A percentile compares a stretch with the other conserved stretches of the same genome.
Conservation (phyloP, 2,329 filamentous ascomycete species). For the Fusarium nanum region DNA sequence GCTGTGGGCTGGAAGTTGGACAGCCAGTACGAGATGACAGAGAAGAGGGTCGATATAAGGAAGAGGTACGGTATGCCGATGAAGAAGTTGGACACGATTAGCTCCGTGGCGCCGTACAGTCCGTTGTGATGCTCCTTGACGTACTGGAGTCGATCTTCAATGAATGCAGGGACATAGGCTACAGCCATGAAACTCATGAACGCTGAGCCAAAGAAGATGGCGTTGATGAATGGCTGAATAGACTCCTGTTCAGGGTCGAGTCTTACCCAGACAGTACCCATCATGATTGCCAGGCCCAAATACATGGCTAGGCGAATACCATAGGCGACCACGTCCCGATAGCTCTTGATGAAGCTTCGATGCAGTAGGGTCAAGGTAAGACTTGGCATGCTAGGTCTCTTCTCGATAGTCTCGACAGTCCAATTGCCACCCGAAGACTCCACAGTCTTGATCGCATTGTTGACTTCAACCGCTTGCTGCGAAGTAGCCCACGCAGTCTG, state of each 20-base stretch:
- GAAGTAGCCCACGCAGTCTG: constrained; percentile 46
- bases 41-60: constrained; percentile 80
- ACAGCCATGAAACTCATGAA: constrained; percentile 87
- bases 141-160: constrained; percentile 63
- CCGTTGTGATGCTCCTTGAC: constrained; percentile 81
- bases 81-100: constrained; percentile 83
- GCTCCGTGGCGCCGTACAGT: constrained; percentile 78
- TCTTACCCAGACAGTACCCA: constrained; percentile 88
- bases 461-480: constrained; percentile 33
- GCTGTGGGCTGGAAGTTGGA: constrained; percentile 76
- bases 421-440: constrained; percentile 46
- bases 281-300: constrained; percentile 78
- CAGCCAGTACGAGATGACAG: constrained; percentile 81
- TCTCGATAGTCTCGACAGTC: constrained; percentile 32
- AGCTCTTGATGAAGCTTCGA: constrained; percentile 83
- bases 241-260: constrained; percentile 74
- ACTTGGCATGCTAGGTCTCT: constrained; percentile 58
- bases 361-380: constrained; percentile 76
- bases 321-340: constrained; percentile 86
- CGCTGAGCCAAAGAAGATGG: constrained; percentile 79
- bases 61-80: constrained; percentile 86
- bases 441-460: constrained; percentile 42
- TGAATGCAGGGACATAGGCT: constrained; percentile 84
- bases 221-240: constrained; percentile 85
- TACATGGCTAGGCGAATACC: constrained; percentile 88